Percentiles rank a stretch among this genome's conserved stretches.
Evolutionary conservation across 2,329 filamentous ascomycete species (phyloP).

Genomic region (Xylariaceae sp.): DNA sequence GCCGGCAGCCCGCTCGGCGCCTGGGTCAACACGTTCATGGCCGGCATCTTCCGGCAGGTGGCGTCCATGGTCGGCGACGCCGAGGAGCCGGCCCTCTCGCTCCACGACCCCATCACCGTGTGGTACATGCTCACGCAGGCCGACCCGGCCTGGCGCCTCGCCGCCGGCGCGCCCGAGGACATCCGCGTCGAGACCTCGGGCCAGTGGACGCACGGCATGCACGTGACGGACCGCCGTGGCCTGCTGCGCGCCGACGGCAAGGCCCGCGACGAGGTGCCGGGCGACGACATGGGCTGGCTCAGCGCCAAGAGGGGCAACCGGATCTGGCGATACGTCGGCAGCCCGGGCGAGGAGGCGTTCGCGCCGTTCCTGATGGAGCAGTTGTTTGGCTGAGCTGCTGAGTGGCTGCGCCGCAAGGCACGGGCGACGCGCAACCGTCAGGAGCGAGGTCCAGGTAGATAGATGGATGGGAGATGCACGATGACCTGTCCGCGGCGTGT

Average conservation of each 20-base stretch:
- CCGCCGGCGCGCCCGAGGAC: conserved; percentile 59
- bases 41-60: conserved; percentile 63
- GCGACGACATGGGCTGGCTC: conserved; percentile 72
- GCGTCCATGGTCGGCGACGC: conserved; percentile 52
- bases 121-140: conserved; percentile 67
- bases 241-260: conserved; percentile 46
- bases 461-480: too few species aligned
- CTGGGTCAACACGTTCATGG: conserved; percentile 67
- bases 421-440: too few species aligned
- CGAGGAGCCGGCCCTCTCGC: conserved; percentile 51
- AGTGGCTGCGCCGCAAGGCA: too few species aligned
- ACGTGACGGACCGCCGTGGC: conserved; percentile 68
- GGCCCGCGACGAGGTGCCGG: conserved; percentile 46
- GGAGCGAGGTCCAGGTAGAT: too few species aligned
- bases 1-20: conserved; percentile 64
- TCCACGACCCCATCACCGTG: conserved; percentile 72
- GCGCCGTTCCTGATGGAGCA: conserved; percentile 57
- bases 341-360: conserved; percentile 62
- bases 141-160: conserved; percentile 48
- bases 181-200: conserved; percentile 83
- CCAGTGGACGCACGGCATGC: conserved; percentile 93
- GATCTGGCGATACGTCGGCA: conserved; percentile 62
- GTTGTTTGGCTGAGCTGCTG: conserved; percentile 53
- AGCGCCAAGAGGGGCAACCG: conserved; percentile 69
- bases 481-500: too few species aligned